Base-by-base conservation (phyloP, 805 yeast genomes). In the Grigorovia transvaalensis region DNA sequence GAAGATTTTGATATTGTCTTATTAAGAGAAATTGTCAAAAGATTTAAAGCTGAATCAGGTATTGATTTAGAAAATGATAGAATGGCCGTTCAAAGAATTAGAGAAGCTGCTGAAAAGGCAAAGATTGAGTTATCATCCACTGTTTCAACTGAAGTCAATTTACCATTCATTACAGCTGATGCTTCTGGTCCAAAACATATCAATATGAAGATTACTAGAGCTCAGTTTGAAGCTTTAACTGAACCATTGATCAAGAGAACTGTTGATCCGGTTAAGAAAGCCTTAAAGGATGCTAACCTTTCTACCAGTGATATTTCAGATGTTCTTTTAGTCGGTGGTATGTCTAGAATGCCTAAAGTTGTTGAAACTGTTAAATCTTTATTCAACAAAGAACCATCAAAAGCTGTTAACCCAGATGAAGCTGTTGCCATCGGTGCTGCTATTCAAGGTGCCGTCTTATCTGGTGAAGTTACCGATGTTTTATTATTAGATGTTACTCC, bases 391-490 rank as follows among this genome's bases (percentile, higher is more conserved):
- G 86, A 82, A 61, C 95, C 96, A 61, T 85, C 87, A 66, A 88
- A 85, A 76, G 82, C 91, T 51, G 96, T 89, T 63, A 89, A 89
- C 81, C 97, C 97, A 49, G 95, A 86, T 70, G 95, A 86, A 72
- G 95, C 95, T 44, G 95, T 86, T 52, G 95, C 95, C 55, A 82
- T 89, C 73, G 97, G 97, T 74, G 97, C 97, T 58, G 96, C 96
- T 53, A 90, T 89, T 63, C 97, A 89, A 76, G 97, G 96, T 73
- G 97, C 96, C 64, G 95, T 89, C 57, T 77, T 89, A 57, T 85
- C 95, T 54, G 97, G 97, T 71, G 95, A 88, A 72, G 96, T 89
- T 59, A 87, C 86, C 69, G 96, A 89, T 67, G 96, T 89, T 59
- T 79, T 89, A 58, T 75, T 89, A 61, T 80, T 89, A 64, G 97